Evolutionary conservation across 2,329 filamentous ascomycete species (phyloP), one percentile per base, ranked within the genome.

Genomic region (Colletotrichum tanaceti): DNA sequence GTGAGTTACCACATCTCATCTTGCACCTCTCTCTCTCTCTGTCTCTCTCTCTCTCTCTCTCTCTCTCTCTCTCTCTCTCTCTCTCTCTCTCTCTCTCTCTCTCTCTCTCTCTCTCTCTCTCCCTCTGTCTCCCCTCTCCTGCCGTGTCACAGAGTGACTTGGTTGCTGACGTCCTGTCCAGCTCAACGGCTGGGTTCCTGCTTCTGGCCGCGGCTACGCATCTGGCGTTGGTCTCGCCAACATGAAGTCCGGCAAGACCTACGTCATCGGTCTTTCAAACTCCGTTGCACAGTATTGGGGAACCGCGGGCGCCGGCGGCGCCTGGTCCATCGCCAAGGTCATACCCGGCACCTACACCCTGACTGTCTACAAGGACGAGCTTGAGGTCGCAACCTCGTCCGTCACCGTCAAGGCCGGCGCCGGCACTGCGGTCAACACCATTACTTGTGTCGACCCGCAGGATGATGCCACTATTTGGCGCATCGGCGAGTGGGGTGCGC

Each of bases 221-320:
- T 65, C 76, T 1, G 77, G 77, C 24, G 73, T 77, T 11, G 77
- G 77, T 14, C 73, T 78, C 24, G 71, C 73, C 16, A 81, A 81
- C 73, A 78, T 79, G 74, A 81, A 81, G 70, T 72, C 62, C 7
- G 78, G 77, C n/a, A 76, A 75, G 57, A 77, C 78, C 6, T 81
- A 81, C 65, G 79, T 79, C 2, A 76, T 80, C 9, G 79, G 74
- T 3, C 71, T 81, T 1, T 77, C 77, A 28, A 81, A 77, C 61
- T 68, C 73, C 5, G 67, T 71, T 11, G 78, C 76, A 2, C 79
- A 81, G 70, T 81, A 81, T 71, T 81, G 79, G 79, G 72, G 73
- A 1, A 71, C 68, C 4, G 76, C 76, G 0, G 58, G 72, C 5
- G 69, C 66, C 20, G 71, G 69, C 13, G 77, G 77, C 20, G 74